Conservation (phyloP, 495 filamentous ascomycete species). For the Sordaria brevicollis region DNA sequence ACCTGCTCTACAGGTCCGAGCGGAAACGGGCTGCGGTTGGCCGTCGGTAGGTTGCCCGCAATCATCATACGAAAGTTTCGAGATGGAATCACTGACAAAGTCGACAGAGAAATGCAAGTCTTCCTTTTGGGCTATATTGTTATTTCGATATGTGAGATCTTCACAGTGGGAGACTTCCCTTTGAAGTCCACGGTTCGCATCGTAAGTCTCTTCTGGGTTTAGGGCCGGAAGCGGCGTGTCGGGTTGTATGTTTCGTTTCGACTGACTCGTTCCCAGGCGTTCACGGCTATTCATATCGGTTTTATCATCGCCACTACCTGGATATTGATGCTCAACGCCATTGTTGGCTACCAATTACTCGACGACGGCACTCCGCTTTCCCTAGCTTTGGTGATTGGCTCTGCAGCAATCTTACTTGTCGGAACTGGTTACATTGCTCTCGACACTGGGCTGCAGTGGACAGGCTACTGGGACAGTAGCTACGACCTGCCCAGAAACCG, state of each 20-base stretch:
- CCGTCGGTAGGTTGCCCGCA: conserved; percentile 52
- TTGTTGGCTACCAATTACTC: conserved; percentile 86
- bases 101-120: conserved; percentile 82
- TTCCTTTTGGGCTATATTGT: conserved; percentile 84
- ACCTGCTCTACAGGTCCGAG: conserved; percentile 73
- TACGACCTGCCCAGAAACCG: conserved; percentile 43
- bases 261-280: conserved; percentile 47
- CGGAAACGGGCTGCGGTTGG: conserved; percentile 91
- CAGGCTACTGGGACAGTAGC: conserved; percentile 58
- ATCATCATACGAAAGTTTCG: not conserved
- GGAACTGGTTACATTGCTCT: conserved; percentile 93
- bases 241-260: conserved; percentile 5
- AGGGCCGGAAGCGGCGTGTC: conserved; percentile 9
- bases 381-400: conserved; percentile 60
- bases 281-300: conserved; percentile 87
- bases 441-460: conserved; percentile 85
- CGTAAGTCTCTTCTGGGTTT: conserved; percentile 39
- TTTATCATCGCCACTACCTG: conserved; percentile 79
- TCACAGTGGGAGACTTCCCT: conserved; percentile 84
- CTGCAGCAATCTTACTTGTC: conserved; percentile 63
- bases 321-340: conserved; percentile 84
- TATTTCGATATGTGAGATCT: conserved; percentile 90
- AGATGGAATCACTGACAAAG: conserved; percentile 12
- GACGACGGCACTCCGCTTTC: conserved; percentile 89
- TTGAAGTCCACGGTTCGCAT: conserved; percentile 54